phyloP scores from a whole-genome alignment of 306 rosid genomes.

The Abrus pulchellus region DNA sequence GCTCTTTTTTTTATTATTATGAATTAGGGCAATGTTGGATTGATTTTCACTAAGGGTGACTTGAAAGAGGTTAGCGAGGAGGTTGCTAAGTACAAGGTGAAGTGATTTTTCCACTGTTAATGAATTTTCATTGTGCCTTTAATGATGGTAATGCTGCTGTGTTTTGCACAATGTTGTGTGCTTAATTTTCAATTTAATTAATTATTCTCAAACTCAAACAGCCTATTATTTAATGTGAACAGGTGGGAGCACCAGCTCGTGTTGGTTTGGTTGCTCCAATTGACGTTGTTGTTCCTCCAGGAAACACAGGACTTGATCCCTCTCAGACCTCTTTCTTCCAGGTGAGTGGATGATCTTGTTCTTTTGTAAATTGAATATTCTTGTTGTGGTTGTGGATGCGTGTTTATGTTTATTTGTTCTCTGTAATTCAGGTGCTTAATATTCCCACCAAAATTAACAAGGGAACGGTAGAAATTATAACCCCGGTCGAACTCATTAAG shows the following conservation, averaged over 20 bases:
- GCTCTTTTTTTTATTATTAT: neutral
- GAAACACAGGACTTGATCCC: slow-evolving; percentile 97
- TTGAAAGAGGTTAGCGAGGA: slow-evolving; percentile 96
- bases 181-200: no score
- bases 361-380: neutral
- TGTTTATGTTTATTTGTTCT: neutral
- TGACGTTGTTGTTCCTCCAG: slow-evolving; percentile 93
- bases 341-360: slow-evolving; percentile 48
- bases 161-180: no score
- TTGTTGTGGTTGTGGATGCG: no score
- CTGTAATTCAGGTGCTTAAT: slow-evolving; percentile 68
- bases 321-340: slow-evolving; percentile 98
- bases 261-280: slow-evolving; percentile 97
- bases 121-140: neutral
- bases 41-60: slow-evolving; percentile 92
- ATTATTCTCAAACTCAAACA: no score
- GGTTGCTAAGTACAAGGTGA: slow-evolving; percentile 94
- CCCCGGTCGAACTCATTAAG: slow-evolving; percentile 91
- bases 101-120: neutral
- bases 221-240: neutral
- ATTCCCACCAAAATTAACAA: slow-evolving; percentile 95
- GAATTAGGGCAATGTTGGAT: slow-evolving; percentile 83
- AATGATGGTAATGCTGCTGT: no score
- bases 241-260: slow-evolving; percentile 99
- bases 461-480: slow-evolving; percentile 96